Evolutionary conservation across 768 basidiomycete species (phyloP), one percentile per base, ranked within the genome.

Genomic region (Leccinum fibrillosum): DNA sequence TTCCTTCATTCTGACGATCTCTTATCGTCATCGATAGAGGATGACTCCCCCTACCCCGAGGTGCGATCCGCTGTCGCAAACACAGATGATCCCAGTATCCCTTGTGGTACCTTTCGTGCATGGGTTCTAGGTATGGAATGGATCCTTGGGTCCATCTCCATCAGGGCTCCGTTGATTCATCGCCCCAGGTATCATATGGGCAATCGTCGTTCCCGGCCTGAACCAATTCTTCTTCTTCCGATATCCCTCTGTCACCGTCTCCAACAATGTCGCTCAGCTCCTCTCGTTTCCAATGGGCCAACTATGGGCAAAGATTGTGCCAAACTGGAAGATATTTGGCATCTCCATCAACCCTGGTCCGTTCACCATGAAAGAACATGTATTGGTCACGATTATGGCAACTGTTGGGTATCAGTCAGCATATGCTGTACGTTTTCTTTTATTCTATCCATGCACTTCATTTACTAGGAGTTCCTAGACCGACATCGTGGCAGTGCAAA

Each of bases 1-100:
- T 23, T n/a, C 34, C 21, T 13, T 32, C 23, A 25, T 60, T 47
- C 32, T 9, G 11, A 39, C 28, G 0, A 74, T 75, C 57, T 37
- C 62, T 62, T 28, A 66, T 37, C 6, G 12, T 2, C 7, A 2
- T 10, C 17, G 23, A 8, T 63, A 77, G 81, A 81, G 69, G 87
- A 92, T 64, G 90, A 92, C 69, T 90, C 89, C 23, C 91, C 91
- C 2, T 93, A 93, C 68, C 88, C 89, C 23, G 91, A 92, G 72
- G 89, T 90, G 23, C 83, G 89, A 52, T 85, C 87, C 3, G 88
- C 89, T 12, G 88, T 90, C 13, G 84, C 86, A 25, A 89, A 88
- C 69, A 85, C 82, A 1, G 88, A 90, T 62, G 88, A 90, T 65
- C 79, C 78, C 2, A 72, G 74, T 39, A 88, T 89, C 78, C 86